Conservation (phyloP, 2,329 filamentous ascomycete species). For the Cryphonectria parasitica region DNA sequence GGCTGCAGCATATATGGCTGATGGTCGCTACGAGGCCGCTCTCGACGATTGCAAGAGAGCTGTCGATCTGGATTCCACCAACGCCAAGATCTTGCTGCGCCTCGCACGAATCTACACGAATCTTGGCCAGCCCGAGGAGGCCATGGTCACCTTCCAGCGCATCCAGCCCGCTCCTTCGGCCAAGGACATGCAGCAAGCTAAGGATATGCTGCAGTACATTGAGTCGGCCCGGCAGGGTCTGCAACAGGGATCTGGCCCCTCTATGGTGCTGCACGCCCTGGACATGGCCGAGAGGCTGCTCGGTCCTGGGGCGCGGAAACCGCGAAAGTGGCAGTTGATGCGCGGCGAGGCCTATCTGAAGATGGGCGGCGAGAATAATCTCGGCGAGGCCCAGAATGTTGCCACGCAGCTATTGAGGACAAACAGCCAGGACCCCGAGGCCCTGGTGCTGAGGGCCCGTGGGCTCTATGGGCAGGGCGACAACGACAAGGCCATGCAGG, state of each 20-base stretch:
- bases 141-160: slow-evolving; percentile 77
- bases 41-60: slow-evolving; percentile 86
- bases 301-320: slow-evolving; percentile 74
- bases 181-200: slow-evolving; percentile 83
- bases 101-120: slow-evolving; percentile 88
- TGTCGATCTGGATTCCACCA: slow-evolving; percentile 80
- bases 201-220: slow-evolving; percentile 83
- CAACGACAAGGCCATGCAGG: slow-evolving; percentile 90
- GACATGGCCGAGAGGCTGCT: slow-evolving; percentile 87
- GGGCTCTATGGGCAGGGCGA: slow-evolving; percentile 90
- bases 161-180: slow-evolving; percentile 80
- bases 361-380: slow-evolving; percentile 86
- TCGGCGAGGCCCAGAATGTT: slow-evolving; percentile 90
- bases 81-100: slow-evolving; percentile 85
- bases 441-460: slow-evolving; percentile 84
- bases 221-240: slow-evolving; percentile 78
- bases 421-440: slow-evolving; percentile 93
- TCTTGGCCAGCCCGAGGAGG: slow-evolving; percentile 84
- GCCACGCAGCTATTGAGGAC: slow-evolving; percentile 83
- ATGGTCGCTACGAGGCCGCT: slow-evolving; percentile 76
- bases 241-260: slow-evolving; percentile 75
- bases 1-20: slow-evolving; percentile 91
- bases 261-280: slow-evolving; percentile 89
- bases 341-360: slow-evolving; percentile 89
- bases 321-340: slow-evolving; percentile 93